Conservation (phyloP, 148 eudicot species). For the Selenicereus undatus region DNA sequence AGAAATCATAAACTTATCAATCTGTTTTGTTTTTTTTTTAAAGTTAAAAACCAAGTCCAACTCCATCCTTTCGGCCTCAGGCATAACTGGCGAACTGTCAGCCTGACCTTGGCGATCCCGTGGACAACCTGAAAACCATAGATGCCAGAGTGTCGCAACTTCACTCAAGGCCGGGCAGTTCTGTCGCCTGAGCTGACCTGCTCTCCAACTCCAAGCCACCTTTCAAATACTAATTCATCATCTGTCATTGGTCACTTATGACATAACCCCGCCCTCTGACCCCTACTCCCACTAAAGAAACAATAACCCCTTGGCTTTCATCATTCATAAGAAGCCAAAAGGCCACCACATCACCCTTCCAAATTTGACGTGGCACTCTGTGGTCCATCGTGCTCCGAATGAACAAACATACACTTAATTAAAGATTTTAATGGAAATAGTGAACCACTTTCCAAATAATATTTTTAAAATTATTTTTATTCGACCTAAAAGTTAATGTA, state of each 20-base stretch:
- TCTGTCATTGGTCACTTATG: too few species aligned
- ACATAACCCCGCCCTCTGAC: too few species aligned
- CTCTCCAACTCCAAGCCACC: background rate
- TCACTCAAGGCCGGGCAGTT: background rate
- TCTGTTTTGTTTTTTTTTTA: too few species aligned
- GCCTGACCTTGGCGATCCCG: background rate
- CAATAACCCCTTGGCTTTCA: background rate
- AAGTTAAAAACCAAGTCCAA: too few species aligned
- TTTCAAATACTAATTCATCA: background rate
- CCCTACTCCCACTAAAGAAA: background rate
- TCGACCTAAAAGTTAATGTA: too few species aligned
- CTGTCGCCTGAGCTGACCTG: background rate
- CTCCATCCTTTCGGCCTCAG: too few species aligned
- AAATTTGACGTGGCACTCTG: slow-evolving; percentile 21
- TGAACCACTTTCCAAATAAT: too few species aligned
- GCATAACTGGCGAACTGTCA: too few species aligned
- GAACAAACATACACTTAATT: too few species aligned
- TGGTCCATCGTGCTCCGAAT: background rate
- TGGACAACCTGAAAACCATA: background rate
- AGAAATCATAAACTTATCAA: too few species aligned
- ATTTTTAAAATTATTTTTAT: too few species aligned
- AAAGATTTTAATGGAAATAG: too few species aligned
- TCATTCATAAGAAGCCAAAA: background rate
- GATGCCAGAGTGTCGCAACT: background rate
- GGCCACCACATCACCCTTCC: slow-evolving; percentile 16